These are phyloP conservation scores for Byssochlamys sp. DNA, from an alignment of 2,329 filamentous ascomycete species.

Conservation along the genomic window DNA sequence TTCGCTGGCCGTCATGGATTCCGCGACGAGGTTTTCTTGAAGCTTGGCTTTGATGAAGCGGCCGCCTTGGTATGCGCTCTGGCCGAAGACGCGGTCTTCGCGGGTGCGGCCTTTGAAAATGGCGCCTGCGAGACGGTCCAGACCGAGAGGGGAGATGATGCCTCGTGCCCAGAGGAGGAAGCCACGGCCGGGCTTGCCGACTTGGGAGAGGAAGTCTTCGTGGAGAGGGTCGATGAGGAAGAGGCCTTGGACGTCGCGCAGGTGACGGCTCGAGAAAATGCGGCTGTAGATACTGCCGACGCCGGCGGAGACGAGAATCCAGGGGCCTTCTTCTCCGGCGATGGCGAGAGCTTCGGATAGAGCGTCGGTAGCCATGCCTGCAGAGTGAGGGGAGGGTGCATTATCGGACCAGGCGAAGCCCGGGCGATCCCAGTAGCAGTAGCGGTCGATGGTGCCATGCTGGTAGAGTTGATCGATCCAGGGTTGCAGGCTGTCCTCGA, in stretches of 20 bases:
- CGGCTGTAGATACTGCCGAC: slow-evolving; percentile 81
- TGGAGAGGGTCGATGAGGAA: slow-evolving; percentile 82
- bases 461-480: slow-evolving; percentile 66
- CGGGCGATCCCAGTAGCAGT: slow-evolving; percentile 92
- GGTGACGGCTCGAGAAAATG: slow-evolving; percentile 79
- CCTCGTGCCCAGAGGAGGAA: slow-evolving; percentile 82
- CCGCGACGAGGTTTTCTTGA: slow-evolving; percentile 83
- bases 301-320: slow-evolving; percentile 77
- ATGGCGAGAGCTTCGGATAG: slow-evolving; percentile 75
- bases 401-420: slow-evolving; percentile 84
- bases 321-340: slow-evolving; percentile 75
- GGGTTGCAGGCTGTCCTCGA: slow-evolving; percentile 68
- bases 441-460: slow-evolving; percentile 74
- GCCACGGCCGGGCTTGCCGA: slow-evolving; percentile 60
- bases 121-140: slow-evolving; percentile 70
- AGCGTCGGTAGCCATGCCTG: slow-evolving; percentile 82
- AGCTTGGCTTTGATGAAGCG: slow-evolving; percentile 83
- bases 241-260: slow-evolving; percentile 63
- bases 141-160: slow-evolving; percentile 73
- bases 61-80: slow-evolving; percentile 65
- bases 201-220: slow-evolving; percentile 64
- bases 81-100: slow-evolving; percentile 76
- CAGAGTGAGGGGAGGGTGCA: slow-evolving; percentile 83
- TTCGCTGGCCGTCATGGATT: slow-evolving; percentile 74
- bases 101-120: slow-evolving; percentile 71